Percentiles rank a stretch among this genome's conserved stretches.
phyloP scores from a whole-genome alignment of 768 basidiomycete species.

The Mycena pura region DNA sequence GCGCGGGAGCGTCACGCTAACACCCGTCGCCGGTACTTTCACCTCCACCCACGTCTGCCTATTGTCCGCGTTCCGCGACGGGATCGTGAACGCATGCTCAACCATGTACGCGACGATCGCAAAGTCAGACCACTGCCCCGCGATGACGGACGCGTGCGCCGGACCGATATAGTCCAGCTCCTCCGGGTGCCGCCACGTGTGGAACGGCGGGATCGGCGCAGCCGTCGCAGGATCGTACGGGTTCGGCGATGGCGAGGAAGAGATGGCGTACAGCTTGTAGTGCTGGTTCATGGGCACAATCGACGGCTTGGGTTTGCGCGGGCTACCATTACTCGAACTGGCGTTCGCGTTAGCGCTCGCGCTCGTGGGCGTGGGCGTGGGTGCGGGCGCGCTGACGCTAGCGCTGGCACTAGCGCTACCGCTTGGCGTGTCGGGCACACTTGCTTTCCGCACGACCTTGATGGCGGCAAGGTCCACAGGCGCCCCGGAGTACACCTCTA shows the following conservation, averaged over 20 bases:
- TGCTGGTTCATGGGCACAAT: conserved; percentile 4
- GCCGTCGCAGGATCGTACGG: conserved; percentile 16
- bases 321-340: too few species aligned
- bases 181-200: conserved; percentile 15
- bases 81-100: conserved; percentile 25
- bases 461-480: neutral
- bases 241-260: conserved; percentile 19
- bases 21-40: neutral
- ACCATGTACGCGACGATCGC: conserved; percentile 20
- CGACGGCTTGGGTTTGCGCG: conserved; percentile 9
- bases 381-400: too few species aligned
- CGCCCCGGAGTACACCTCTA: neutral
- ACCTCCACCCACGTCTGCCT: conserved; percentile 26
- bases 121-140: conserved; percentile 16
- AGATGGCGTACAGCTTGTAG: conserved; percentile 24
- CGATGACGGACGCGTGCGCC: conserved; percentile 5
- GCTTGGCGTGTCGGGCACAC: conserved; percentile 10
- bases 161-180: conserved; percentile 24
- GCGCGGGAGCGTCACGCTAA: conserved; percentile 9
- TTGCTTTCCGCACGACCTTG: conserved; percentile 7
- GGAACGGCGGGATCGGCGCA: conserved; percentile 17
- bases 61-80: conserved; percentile 17
- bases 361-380: too few species aligned
- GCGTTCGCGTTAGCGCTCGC: too few species aligned
- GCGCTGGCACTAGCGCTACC: too few species aligned